Base-by-base conservation (phyloP, 2,329 filamentous ascomycete species). In the Fusarium cyanostomum region DNA sequence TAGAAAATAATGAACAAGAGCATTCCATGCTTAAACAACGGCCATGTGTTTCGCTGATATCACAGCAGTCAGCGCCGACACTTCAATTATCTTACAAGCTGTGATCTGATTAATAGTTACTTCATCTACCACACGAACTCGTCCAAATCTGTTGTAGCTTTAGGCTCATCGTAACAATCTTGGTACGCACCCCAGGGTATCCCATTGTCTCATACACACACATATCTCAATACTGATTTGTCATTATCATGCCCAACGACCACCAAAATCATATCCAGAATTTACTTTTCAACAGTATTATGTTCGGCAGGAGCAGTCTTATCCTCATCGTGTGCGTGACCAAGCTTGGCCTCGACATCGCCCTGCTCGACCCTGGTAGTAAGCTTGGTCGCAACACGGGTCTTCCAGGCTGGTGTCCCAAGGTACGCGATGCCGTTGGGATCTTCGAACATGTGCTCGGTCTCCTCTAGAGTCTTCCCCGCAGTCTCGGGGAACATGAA, bases 41-140 rank as follows among this genome's bases (percentile, higher is more conserved):
- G n/a, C 7, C 13, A 28, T 13, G 21, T 24, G 42, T 30, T 33
- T 12, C 9, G 16, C 42, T 44, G 42, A 31, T 16, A 11, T 7
- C 26, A 16, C 16, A 7, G 34, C 67, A 92, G 92, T 67, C 94
- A 97, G 79, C 91, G 93, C 64, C 89, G 94, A 48, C 91, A 88
- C 75, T 98, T 98, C 80, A 97, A 90, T 85, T 98, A 98, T 78
- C 82, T 98, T 37, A 94, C 92, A 26, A 94, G 94, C 69, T 96
- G 82, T 73, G 84, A 88, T 59, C 83, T 95, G 27, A 86, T 93
- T 55, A 92, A 97, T 77, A 90, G 90, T 70, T 88, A 89, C 74
- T 85, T 92, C 56, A 85, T 89, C 52, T 97, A 97, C 80, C n/a
- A n/a, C n/a, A n/a, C n/a, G n/a, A n/a, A n/a, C n/a, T n/a, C n/a